Evolutionary conservation across 768 basidiomycete species (phyloP), one percentile per base, ranked within the genome.

Genomic region (Mycena filopes): DNA sequence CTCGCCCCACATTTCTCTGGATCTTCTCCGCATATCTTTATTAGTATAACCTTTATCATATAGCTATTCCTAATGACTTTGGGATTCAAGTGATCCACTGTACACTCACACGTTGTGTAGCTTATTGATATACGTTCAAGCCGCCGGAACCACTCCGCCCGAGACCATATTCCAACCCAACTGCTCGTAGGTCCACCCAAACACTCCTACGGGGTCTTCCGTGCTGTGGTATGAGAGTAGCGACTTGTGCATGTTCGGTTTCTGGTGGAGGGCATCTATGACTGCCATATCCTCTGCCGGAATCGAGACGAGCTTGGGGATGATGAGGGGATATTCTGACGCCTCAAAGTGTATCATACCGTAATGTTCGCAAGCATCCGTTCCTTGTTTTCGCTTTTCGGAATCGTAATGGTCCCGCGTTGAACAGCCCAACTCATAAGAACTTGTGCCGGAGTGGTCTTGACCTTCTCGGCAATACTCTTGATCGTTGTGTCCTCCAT

Each of bases 381-480:
- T n/a, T 72, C 74, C 28, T 71, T 69, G 60, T 84, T 69, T 73
- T 86, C 84, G 41, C 80, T 84, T 78, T 91, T 91, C 36, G 90
- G 90, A 68, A 91, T 82, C 56, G 89, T 83, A 23, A 84, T 80
- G 38, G 88, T 83, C 8, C 85, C 85, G 23, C 86, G 83, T 71
- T 89, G 87, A 18, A 86, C 85, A 8, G 84, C 86, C 90, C 90
- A 91, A 66, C 86, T 81, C 20, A 91, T 76, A 29, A 89, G 72
- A 21, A 90, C 82, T 72, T 89, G 87, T 4, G 87, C 85, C 2
- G 78, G 69, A 1, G 80, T 77, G 18, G 70, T 71, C 33, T 70
- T 64, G 50, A 78, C 67, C 54, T 79, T 79, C 21, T 74, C 65
- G 1, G 83, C 82, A 11, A 85, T 69, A 1, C 45, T 56, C 15